phyloP scores from a whole-genome alignment of 1,284 basidiomycete genomes.

The Naganishia sp. region DNA sequence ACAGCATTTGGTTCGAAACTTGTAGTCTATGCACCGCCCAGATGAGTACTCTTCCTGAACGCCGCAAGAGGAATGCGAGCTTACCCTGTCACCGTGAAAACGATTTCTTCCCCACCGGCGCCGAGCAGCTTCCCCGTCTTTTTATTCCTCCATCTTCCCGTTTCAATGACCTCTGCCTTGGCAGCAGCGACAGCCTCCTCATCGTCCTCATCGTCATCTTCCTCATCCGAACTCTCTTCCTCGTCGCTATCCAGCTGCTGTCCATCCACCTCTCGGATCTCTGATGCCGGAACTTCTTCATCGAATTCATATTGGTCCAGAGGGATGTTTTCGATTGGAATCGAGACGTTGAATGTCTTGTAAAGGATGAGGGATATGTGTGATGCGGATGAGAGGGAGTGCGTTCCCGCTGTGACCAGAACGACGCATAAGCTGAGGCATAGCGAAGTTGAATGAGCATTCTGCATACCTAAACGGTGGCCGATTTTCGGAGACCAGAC shows the following conservation, averaged over 20 bases:
- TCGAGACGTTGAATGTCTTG: conserved; percentile 94
- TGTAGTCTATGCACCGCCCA: conserved; percentile 64
- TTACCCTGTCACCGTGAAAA: conserved; percentile 89
- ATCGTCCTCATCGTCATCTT: conserved; percentile 39
- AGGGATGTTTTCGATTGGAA: conserved; percentile 88
- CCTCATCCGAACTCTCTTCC: conserved; percentile 44
- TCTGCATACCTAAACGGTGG: conserved; percentile 71
- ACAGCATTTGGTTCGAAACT: conserved; percentile 92
- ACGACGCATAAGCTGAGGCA: conserved; percentile 26
- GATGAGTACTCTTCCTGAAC: not conserved
- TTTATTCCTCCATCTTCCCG: conserved; percentile 79
- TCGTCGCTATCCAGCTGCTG: conserved; percentile 39
- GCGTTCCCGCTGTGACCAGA: conserved; percentile 67
- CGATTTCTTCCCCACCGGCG: conserved; percentile 66
- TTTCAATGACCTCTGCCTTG: conserved; percentile 49
- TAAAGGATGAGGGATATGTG: conserved; percentile 91
- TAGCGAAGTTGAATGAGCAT: not conserved
- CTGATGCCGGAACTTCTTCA: conserved; percentile 58
- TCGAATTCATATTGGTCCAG: conserved; percentile 81
- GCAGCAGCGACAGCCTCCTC: conserved; percentile 33
- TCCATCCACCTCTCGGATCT: conserved; percentile 34
- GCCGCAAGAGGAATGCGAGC: conserved; percentile 43
- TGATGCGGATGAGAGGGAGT: conserved; percentile 88
- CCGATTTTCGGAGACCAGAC: conserved; percentile 88
- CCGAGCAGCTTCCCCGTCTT: conserved; percentile 72